phyloP scores from a whole-genome alignment of 2,329 filamentous ascomycete genomes.

The Coniochaeta prunicola region DNA sequence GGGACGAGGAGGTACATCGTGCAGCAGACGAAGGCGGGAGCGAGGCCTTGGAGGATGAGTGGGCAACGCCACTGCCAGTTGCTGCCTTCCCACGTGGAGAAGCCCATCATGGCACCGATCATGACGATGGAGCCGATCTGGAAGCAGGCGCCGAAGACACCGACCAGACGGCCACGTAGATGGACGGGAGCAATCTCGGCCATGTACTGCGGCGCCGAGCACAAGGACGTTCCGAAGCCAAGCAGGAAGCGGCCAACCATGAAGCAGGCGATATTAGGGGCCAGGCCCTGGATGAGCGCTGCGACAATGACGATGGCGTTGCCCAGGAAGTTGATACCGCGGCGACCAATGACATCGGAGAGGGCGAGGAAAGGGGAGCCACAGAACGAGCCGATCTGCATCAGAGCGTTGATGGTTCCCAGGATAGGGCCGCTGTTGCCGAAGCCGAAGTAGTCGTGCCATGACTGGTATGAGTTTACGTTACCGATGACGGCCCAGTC shows the following conservation, averaged over 20 bases:
- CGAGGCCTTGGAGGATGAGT: conserved; percentile 36
- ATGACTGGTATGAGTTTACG: conserved; percentile 33
- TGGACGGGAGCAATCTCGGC: conserved; percentile 20
- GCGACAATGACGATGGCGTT: conserved; percentile 36
- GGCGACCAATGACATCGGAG: conserved; percentile 42
- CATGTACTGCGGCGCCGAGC: conserved; percentile 20
- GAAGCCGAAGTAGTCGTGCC: conserved; percentile 37
- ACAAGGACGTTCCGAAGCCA: conserved; percentile 23
- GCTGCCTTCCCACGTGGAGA: conserved; percentile 24
- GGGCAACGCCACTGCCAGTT: conserved; percentile 30
- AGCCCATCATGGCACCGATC: conserved; percentile 33
- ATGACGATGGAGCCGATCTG: conserved; percentile 35
- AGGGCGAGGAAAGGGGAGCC: conserved; percentile 42
- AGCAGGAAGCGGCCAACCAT: conserved; percentile 27
- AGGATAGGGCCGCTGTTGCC: conserved; percentile 29
- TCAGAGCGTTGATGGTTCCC: conserved; percentile 37
- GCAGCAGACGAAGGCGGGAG: conserved; percentile 36
- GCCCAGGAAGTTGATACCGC: conserved; percentile 38
- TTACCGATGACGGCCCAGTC: conserved; percentile 42
- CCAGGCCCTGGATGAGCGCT: conserved; percentile 40
- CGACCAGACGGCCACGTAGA: conserved; percentile 34
- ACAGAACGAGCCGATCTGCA: conserved; percentile 37
- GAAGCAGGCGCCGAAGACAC: conserved; percentile 38
- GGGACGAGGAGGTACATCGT: conserved; percentile 32
- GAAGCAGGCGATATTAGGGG: conserved; percentile 23